Evolutionary conservation across 176 grass and related monocot species (phyloP).

Genomic region (Lolium rigidum): DNA sequence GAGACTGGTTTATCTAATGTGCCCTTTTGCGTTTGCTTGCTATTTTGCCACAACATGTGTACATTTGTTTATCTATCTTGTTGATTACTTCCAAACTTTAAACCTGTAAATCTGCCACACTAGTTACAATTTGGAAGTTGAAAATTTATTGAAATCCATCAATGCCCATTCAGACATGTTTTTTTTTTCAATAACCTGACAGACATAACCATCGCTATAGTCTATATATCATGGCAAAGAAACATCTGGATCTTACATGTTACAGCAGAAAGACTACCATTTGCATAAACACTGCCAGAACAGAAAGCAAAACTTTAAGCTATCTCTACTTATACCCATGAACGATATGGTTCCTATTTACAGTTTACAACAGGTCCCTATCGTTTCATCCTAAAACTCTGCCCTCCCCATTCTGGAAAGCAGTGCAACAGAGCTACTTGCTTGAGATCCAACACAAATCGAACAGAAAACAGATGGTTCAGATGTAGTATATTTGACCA

Average conservation of each 20-base stretch:
- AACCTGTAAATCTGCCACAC: neutral
- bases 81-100: neutral
- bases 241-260: conserved; percentile 3
- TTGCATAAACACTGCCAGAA: neutral
- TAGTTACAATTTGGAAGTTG: neutral
- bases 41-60: neutral
- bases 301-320: neutral
- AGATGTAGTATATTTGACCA: conserved; percentile 90
- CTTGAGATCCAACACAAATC: neutral
- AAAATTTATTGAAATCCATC: neutral
- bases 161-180: neutral
- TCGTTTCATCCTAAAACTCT: too few species aligned
- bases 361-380: conserved; percentile 11
- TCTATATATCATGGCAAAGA: neutral
- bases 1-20: neutral
- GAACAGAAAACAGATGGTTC: neutral
- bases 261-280: neutral
- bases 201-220: conserved; percentile 8
- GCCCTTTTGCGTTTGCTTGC: neutral
- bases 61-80: neutral
- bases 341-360: conserved; percentile 25
- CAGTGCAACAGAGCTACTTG: neutral
- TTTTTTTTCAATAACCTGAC: neutral
- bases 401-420: neutral
- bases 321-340: conserved; percentile 20